These are phyloP conservation scores for Mollisiaceae sp. DNA, from an alignment of 2,329 filamentous ascomycete genomes.

Conservation along the genomic window DNA sequence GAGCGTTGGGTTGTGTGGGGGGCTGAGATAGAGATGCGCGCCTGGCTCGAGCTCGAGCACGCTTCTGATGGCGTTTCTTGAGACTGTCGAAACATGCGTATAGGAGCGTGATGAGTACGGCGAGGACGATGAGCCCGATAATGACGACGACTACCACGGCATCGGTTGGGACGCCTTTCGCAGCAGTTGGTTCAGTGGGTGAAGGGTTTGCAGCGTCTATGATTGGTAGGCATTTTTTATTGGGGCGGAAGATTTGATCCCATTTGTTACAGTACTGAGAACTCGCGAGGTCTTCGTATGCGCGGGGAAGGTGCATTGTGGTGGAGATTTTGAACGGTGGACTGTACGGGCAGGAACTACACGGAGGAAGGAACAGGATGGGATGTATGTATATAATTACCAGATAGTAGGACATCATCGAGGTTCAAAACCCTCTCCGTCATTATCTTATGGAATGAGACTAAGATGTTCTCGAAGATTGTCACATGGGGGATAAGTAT, in stretches of 20 bases:
- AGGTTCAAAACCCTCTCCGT: neutral
- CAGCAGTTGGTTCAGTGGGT: neutral
- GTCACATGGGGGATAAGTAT: neutral
- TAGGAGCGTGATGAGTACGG: neutral
- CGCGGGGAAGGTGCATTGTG: neutral
- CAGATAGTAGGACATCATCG: neutral
- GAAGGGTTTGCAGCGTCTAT: neutral
- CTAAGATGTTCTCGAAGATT: constrained; percentile 7
- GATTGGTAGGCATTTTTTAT: neutral
- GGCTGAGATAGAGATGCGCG: too few species aligned
- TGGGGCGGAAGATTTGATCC: neutral
- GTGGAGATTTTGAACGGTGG: neutral
- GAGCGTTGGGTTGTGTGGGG: too few species aligned
- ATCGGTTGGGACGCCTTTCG: neutral
- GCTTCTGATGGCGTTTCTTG: neutral
- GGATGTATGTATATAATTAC: neutral
- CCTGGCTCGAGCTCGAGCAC: neutral
- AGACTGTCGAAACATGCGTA: neutral
- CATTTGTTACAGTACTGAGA: neutral
- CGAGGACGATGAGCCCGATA: neutral
- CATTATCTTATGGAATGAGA: neutral
- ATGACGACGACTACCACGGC: neutral
- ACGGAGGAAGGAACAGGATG: neutral
- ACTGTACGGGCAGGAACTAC: neutral
- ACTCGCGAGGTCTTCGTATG: neutral